Evolutionary conservation across 352 stramenopile genomes (phyloP).

Genomic region (Phytophthora hybrid): DNA sequence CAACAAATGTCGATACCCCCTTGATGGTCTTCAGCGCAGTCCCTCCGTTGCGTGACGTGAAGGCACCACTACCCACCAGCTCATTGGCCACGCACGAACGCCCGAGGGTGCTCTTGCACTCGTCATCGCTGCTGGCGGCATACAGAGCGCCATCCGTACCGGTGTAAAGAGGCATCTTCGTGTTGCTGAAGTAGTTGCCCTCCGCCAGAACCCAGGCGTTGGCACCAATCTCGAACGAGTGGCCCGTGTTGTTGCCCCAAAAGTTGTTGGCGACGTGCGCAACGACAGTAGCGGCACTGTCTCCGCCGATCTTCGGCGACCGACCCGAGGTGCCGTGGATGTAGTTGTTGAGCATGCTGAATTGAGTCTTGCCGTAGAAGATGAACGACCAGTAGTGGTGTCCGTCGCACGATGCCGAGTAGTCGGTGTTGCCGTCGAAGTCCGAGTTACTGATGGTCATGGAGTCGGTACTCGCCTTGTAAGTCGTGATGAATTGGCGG

Average conservation of each 20-base stretch:
- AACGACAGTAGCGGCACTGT: too few relatives aligned
- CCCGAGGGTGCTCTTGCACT: constrained; percentile 31
- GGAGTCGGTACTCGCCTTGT: constrained; percentile 38
- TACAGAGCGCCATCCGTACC: constrained; percentile 26
- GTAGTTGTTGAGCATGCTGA: too few relatives aligned
- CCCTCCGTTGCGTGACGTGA: constrained; percentile 24
- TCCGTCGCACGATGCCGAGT: constrained; percentile 46
- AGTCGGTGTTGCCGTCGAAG: constrained; percentile 51
- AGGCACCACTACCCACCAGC: constrained; percentile 27
- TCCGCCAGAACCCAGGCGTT: constrained; percentile 41
- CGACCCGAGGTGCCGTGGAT: too few relatives aligned
- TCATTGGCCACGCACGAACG: constrained; percentile 30
- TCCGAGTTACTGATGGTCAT: constrained; percentile 65
- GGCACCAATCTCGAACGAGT: constrained; percentile 41
- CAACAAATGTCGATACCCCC: constrained; percentile 7
- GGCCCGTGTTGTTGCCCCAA: too few relatives aligned
- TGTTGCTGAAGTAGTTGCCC: constrained; percentile 54
- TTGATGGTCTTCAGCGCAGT: constrained; percentile 32
- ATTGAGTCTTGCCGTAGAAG: too few relatives aligned
- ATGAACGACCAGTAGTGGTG: too few relatives aligned
- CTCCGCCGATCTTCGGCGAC: too few relatives aligned
- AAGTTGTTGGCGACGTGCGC: too few relatives aligned
- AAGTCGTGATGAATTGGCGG: constrained; percentile 51
- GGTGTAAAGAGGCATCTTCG: constrained; percentile 24
- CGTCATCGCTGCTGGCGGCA: constrained; percentile 10